Evolutionary conservation across 345 rosid species (phyloP), one percentile per base, ranked within the genome.

Genomic region (Balakata baccata): DNA sequence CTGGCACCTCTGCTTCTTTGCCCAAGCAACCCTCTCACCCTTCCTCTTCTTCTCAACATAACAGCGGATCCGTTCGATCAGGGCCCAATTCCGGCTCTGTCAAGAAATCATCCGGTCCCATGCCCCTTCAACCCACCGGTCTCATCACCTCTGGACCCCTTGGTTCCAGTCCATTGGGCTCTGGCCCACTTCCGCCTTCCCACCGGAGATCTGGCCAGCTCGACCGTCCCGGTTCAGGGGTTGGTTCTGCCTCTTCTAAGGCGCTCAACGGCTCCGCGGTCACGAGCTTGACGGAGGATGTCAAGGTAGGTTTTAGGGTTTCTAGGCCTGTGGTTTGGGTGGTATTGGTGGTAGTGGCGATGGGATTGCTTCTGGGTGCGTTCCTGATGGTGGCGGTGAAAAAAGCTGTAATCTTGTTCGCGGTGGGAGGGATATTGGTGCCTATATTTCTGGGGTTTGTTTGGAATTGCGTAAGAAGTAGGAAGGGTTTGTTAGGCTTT

Each of bases 111-210:
- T 94, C 98, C 3, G 98, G 98, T 5, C 91, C 98, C 6, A 66
- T 92, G 60, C 81, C 93, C 18, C 84, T 90, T 3, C 91, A 84
- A 39, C 98, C 98, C 2, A 94, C 98, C 10, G 98, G 98, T 2
- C 89, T 94, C 62, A 92, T 94, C 64, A 90, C 93, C 22, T 94
- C 98, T 45, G 93, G 97, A 13, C 87, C 96, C 1, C 77, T 88
- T 9, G 85, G 84, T 45, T 83, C 88, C 1, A 56, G 65, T 58
- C 77, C 85, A 17, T 14, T 79, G 62, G 71, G 65, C 39, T 74
- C 77, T 3, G 80, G 75, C 10, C 56, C 64, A n/a, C 70, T 70
- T 18, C 59, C 8, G 52, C 71, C 9, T n/a, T 75, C 43, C 81
- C 84, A 58, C 68, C 84, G 96, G 64, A 79, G 96, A 87, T 90